A percentile compares a stretch with the other conserved stretches of the same genome.
Conservation (phyloP, 2,329 filamentous ascomycete species). For the Neofusicoccum ribis region DNA sequence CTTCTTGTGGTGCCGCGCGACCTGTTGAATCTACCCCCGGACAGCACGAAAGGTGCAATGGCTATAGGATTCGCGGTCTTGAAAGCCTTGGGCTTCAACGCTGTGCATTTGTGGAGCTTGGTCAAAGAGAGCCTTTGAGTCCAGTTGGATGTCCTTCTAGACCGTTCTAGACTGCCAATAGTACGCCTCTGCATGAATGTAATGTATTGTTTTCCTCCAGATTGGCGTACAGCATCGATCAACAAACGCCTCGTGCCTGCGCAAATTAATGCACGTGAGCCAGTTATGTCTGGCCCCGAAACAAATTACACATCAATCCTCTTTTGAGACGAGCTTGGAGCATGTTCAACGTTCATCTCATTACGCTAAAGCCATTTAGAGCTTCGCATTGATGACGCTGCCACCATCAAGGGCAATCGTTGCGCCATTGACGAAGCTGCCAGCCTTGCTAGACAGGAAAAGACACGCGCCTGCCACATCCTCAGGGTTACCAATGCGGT, state of each 20-base stretch:
- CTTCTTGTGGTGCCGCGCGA: background rate
- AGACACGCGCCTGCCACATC: constrained; percentile 73
- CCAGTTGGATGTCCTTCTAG: no score
- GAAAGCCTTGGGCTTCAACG: background rate
- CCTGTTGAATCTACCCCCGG: background rate
- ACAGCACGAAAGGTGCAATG: background rate
- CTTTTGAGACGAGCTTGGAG: background rate
- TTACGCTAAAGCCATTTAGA: constrained; percentile 25
- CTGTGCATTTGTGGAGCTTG: constrained; percentile 14
- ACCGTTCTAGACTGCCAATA: no score
- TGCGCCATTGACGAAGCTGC: constrained; percentile 48
- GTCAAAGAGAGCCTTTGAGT: background rate
- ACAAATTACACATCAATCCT: background rate
- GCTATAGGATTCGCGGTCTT: background rate
- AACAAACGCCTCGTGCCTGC: no score
- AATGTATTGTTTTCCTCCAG: no score
- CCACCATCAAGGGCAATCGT: constrained; percentile 46
- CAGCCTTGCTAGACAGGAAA: constrained; percentile 68
- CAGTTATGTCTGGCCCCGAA: no score
- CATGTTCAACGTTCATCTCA: background rate
- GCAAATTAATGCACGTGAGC: no score
- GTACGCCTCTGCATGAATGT: no score
- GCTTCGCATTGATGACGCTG: constrained; percentile 37
- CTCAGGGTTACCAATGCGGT: constrained; percentile 65
- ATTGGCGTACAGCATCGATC: no score